Base-by-base conservation (phyloP, 139 green algal genomes). In the Chlorella sp. region DNA sequence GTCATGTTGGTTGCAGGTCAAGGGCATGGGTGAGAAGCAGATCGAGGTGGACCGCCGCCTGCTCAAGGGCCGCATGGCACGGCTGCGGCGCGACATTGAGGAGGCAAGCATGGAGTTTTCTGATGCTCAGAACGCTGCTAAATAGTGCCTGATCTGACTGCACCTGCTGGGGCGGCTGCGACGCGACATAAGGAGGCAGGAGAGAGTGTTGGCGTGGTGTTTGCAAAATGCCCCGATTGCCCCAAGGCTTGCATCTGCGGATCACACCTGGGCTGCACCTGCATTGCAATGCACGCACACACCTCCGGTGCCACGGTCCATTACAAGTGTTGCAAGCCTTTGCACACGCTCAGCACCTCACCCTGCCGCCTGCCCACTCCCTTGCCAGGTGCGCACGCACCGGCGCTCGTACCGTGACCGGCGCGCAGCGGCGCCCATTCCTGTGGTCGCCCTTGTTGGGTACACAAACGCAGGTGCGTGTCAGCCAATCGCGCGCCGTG, bases 21-120 rank as follows among this genome's bases (percentile, higher is more conserved):
- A 92, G 87, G 92, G 89, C 87, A 96, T 98, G 95, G 97, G 97
- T 80, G 97, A 99, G 92, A 99, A 99, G 92, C 97, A 99, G 92
- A 98, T 98, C 60, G 97, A 99, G 89, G 94, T 99, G 28, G 97
- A 99, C 89, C 97, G 96, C 90, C 95, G 97, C 6, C 86, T 99
- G 76, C 88, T 98, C 82, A 83, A 93, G 5, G 73, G 72, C 13
- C 85, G 89, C 65, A 90, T 92, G 76, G 89, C 89, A 3, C 36
- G 60, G 41, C 86, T 98, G 82, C 80, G 88, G 30, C 85, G 79
- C 38, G 90, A 95, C 76, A 81, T 98, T 17, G 94, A 98, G 51
- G 86, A 91, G 28, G 93, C 94, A 41, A 54, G 46, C 46, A 11
- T n/a, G n/a, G n/a, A n/a, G n/a, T n/a, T n/a, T n/a, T n/a, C n/a